A percentile compares a stretch with the other conserved stretches of the same genome.
Evolutionary conservation across 495 filamentous ascomycete species (phyloP).

Genomic region (Geopyxis carbonaria): DNA sequence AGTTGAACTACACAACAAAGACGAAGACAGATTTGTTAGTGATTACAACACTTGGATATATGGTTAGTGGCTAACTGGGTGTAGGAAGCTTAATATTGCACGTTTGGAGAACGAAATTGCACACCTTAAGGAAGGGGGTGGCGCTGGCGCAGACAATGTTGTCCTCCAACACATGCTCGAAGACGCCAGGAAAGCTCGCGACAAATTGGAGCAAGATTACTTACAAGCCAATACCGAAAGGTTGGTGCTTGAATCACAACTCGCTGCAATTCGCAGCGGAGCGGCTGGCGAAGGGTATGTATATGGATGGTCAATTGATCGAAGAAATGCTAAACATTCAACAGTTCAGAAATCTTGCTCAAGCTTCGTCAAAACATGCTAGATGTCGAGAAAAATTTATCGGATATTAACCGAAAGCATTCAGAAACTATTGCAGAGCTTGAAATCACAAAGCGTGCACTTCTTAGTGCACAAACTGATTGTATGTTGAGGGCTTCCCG

Average conservation of each 20-base stretch:
- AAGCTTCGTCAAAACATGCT: slow-evolving; percentile 23
- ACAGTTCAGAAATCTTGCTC: slow-evolving; percentile 25
- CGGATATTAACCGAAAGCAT: slow-evolving; percentile 15
- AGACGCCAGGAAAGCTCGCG: slow-evolving; percentile 19
- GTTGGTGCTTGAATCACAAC: slow-evolving; percentile 25
- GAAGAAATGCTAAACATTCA: slow-evolving; percentile 17
- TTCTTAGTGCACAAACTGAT: slow-evolving; percentile 26
- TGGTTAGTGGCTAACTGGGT: neutral
- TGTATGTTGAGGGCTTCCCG: no score
- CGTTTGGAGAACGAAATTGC: slow-evolving; percentile 21
- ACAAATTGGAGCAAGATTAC: slow-evolving; percentile 25
- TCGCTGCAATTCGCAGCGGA: slow-evolving; percentile 21
- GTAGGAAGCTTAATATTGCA: slow-evolving; percentile 21
- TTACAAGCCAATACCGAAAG: slow-evolving; percentile 23
- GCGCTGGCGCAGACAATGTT: slow-evolving; percentile 18
- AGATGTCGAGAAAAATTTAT: slow-evolving; percentile 21
- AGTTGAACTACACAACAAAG: slow-evolving; percentile 19
- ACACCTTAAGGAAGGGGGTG: slow-evolving; percentile 19
- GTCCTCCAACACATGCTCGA: slow-evolving; percentile 23
- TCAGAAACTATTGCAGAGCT: slow-evolving; percentile 24
- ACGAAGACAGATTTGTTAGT: slow-evolving; percentile 22
- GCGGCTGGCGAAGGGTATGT: slow-evolving; percentile 24
- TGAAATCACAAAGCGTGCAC: slow-evolving; percentile 17
- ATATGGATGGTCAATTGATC: neutral
- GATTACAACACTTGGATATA: neutral